Percentiles rank a stretch among this genome's conserved stretches.
Conservation (phyloP, 2,329 filamentous ascomycete genomes). For the Graphiopsis chlorocephala region DNA sequence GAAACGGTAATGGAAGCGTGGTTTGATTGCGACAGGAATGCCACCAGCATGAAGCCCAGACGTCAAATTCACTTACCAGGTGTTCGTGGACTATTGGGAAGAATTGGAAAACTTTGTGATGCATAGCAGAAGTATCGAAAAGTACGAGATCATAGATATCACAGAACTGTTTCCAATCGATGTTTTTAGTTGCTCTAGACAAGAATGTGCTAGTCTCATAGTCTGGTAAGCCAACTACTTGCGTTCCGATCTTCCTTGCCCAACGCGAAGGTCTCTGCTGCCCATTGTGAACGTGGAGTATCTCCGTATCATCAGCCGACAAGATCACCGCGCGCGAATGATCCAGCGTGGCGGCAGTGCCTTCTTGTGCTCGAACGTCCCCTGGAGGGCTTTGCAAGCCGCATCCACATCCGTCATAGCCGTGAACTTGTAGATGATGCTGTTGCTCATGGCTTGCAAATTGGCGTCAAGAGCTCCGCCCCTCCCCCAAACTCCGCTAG, state of each 20-base stretch:
- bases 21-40: too few species aligned
- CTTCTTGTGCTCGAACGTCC: not conserved
- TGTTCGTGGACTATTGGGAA: too few species aligned
- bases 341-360: not conserved
- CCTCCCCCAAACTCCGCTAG: too few species aligned
- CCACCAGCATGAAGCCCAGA: too few species aligned
- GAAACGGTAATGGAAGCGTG: too few species aligned
- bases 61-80: too few species aligned
- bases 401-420: not conserved
- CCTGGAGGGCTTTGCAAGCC: not conserved
- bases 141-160: not conserved
- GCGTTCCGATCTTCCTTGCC: not conserved
- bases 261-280: too few species aligned
- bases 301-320: not conserved
- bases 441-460: too few species aligned
- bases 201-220: not conserved
- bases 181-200: not conserved
- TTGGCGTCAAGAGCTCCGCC: too few species aligned
- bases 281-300: too few species aligned
- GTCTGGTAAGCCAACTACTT: not conserved
- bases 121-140: not conserved
- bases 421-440: not conserved
- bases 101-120: too few species aligned
- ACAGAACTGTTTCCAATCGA: not conserved
- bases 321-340: not conserved